Conservation (phyloP, 2,329 filamentous ascomycete genomes). For the Beauveria pseudobassiana region DNA sequence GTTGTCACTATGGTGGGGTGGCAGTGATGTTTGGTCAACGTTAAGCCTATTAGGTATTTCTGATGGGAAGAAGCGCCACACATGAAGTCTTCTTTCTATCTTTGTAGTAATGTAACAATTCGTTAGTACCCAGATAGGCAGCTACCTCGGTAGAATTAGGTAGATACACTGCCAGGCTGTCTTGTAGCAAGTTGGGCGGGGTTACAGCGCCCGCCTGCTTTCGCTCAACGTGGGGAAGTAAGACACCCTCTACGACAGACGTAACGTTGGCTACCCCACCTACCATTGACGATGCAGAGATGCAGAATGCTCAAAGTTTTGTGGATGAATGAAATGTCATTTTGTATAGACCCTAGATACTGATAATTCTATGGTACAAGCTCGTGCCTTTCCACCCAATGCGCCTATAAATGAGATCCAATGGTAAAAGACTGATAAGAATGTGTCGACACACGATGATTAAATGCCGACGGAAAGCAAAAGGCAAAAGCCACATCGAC, state of each 20-base stretch:
- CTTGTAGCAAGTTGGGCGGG: not conserved
- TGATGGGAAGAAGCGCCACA: not conserved
- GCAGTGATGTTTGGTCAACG: not conserved
- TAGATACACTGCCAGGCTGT: too few relatives aligned
- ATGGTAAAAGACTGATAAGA: not conserved
- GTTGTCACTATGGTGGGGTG: not conserved
- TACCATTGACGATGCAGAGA: not conserved
- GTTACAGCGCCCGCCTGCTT: not conserved
- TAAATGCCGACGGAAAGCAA: not conserved
- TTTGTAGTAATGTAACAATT: too few relatives aligned
- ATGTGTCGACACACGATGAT: not conserved
- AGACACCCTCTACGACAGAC: not conserved
- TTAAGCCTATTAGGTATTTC: not conserved
- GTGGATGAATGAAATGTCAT: not conserved
- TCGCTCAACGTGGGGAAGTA: constrained; percentile 7
- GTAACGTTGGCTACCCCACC: constrained; percentile 9
- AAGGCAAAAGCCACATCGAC: not conserved
- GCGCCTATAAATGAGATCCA: constrained; percentile 1
- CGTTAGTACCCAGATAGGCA: too few relatives aligned
- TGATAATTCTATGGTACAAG: not conserved
- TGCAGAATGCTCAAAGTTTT: too few relatives aligned
- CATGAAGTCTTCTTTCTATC: too few relatives aligned
- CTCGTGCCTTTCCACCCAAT: not conserved
- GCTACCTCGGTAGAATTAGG: too few relatives aligned
- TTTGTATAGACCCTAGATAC: not conserved